Evolutionary conservation across 441 rosid species (phyloP), one percentile per base, ranked within the genome.

Genomic region (Corymbia citriodora): DNA sequence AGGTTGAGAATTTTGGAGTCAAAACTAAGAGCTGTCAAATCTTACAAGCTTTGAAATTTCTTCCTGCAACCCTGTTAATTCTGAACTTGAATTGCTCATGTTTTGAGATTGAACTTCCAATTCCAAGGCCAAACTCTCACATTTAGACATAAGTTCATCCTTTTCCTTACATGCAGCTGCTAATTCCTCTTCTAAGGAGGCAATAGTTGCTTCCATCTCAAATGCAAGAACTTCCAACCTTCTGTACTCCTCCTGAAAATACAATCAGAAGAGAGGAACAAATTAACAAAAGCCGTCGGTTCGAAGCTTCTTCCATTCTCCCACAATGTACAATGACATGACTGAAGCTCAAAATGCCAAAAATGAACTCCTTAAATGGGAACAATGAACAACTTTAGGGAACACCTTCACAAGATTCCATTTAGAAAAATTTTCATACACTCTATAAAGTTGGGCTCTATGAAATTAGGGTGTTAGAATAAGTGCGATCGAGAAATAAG

Each of bases 171-270:
- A 90, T 87, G 95, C 97, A 88, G 93, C 90, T 81, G 94, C 96
- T 89, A 97, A 92, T 91, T 96, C 94, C 92, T 95, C 97, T 91
- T 96, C 98, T 92, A 97, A 89, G 90, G 99, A 95, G 93, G 96
- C 98, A 93, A 96, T 96, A 83, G 96, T 94, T 92, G 97, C 92
- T 93, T 98, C 99, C 99, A 96, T 96, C 93, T 98, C 99, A 96
- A 96, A 96, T 87, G 97, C 97, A 92, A 95, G 96, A 91, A 96
- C 96, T 95, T 97, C 99, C 90, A 98, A 93, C 92, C 93, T 93
- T 91, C 70, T 93, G 92, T 94, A 95, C 10, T 97, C 99, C 90
- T 97, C 99, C 99, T 98, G 92, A 92, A 89, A 93, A 90, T 55
- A 90, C 40, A 87, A 86, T 90, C 92, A 70, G 87, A 88, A 88